A percentile compares a stretch with the other conserved stretches of the same genome.
Evolutionary conservation across 176 grass and related monocot species (phyloP).

Genomic region (bread wheat (Triticum aestivum)): IWGSC_CS_RefSeq_v2.1 NC_057809.1:118648357-118648856

Average conservation of each 20-base stretch:
- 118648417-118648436: slow-evolving; percentile 82
- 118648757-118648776: slow-evolving; percentile 27
- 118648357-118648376: slow-evolving; percentile 83
- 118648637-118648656: slow-evolving; percentile 85
- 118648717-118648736: slow-evolving; percentile 88
- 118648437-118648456: slow-evolving; percentile 94
- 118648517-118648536: background rate
- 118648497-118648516: background rate
- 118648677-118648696: slow-evolving; percentile 85
- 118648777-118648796: background rate
- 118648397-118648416: slow-evolving; percentile 92
- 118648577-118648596: slow-evolving; percentile 85
- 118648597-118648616: slow-evolving; percentile 75
- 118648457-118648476: slow-evolving; percentile 55
- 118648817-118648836: background rate
- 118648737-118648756: slow-evolving; percentile 83
- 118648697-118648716: slow-evolving; percentile 82
- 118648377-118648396: slow-evolving; percentile 93
- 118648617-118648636: slow-evolving; percentile 99
- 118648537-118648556: slow-evolving; percentile 69
- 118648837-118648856: slow-evolving; percentile 25
- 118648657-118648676: slow-evolving; percentile 89
- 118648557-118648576: slow-evolving; percentile 83
- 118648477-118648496: slow-evolving; percentile 12
- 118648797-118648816: background rate